phyloP scores from a whole-genome alignment of 1,284 basidiomycete species.

The Ceratobasidium sp. region DNA sequence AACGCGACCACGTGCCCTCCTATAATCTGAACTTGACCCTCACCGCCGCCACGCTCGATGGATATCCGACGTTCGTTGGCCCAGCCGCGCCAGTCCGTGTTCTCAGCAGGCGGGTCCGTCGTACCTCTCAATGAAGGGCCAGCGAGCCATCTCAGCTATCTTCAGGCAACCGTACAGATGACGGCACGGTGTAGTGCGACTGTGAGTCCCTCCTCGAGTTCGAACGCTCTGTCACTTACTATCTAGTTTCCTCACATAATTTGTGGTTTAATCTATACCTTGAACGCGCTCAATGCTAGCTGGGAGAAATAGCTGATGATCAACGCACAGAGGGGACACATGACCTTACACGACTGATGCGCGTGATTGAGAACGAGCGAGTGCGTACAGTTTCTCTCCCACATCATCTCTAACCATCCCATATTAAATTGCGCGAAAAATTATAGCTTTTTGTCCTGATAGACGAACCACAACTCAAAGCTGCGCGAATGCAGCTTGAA shows the following conservation, averaged over 20 bases:
- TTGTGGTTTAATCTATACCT: too few species aligned
- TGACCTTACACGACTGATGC: conserved; percentile 43
- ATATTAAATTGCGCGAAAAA: neutral
- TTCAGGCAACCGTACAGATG: conserved; percentile 39
- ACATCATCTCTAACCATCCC: neutral
- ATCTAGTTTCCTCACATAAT: too few species aligned
- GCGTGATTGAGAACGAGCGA: conserved; percentile 44
- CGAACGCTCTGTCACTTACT: too few species aligned
- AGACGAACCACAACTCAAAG: conserved; percentile 44
- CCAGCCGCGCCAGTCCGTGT: conserved; percentile 37
- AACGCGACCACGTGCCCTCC: too few species aligned
- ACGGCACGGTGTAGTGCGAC: conserved; percentile 22
- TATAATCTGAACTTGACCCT: too few species aligned
- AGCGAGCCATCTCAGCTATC: conserved; percentile 34
- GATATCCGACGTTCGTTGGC: conserved; percentile 26
- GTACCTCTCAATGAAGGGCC: conserved; percentile 38
- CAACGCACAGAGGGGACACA: conserved; percentile 35
- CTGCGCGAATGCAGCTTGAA: conserved; percentile 40
- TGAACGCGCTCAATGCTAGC: neutral
- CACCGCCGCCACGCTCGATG: neutral
- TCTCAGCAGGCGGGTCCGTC: conserved; percentile 35
- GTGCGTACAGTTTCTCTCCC: conserved; percentile 25
- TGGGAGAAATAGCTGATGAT: conserved; percentile 32
- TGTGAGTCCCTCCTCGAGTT: neutral
- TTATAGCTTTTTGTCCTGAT: conserved; percentile 43